Base-by-base conservation (phyloP, 2,329 filamentous ascomycete genomes). In the Aspergillus persii region DNA sequence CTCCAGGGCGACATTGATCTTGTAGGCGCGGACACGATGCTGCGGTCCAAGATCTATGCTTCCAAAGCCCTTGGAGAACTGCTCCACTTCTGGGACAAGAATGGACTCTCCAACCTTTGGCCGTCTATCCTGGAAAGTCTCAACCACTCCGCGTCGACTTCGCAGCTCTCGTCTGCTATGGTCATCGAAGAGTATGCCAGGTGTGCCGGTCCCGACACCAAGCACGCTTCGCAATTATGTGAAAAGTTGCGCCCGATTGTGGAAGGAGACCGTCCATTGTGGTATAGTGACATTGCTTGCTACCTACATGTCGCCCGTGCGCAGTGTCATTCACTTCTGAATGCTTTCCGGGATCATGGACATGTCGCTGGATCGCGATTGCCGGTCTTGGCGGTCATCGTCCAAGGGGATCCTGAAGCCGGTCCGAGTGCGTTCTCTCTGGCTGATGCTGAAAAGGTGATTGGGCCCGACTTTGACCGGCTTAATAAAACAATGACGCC, bases 1-100 rank as follows among this genome's bases (percentile, higher is more conserved):
- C 92, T 99, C 81, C 91, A 94, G 72, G 95, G 96, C 54, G 96
- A 99, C 69, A 89, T 98, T 50, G 96, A 99, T 71, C 82, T 99
- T 47, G 93, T 99, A 29, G 93, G 95, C 33, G 85, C 90, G 68
- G 95, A 99, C 61, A 88, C 88, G 6, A 86, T 99, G 74, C 86
- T 98, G 53, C 87, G 94, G 61, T 96, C 93, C 7, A 90, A 94
- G 66, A 89, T 96, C n/a, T 90, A 87, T 60, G 91, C 93, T 11
- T 91, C 94, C 23, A 87, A 85, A 69, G 95, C 95, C 2, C 87
- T 99, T 75, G 95, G 94, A 36, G 84, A 91, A 64, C 83, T 96
- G 47, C 90, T 99, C 79, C 86, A 89, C 15, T 77, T 87, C 41
- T 89, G 96, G 73, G 90, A 92, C n/a, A 75, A 76, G 53, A 74